Base-by-base conservation (phyloP, 768 basidiomycete species). In the Lactifluus subvellereus region DNA sequence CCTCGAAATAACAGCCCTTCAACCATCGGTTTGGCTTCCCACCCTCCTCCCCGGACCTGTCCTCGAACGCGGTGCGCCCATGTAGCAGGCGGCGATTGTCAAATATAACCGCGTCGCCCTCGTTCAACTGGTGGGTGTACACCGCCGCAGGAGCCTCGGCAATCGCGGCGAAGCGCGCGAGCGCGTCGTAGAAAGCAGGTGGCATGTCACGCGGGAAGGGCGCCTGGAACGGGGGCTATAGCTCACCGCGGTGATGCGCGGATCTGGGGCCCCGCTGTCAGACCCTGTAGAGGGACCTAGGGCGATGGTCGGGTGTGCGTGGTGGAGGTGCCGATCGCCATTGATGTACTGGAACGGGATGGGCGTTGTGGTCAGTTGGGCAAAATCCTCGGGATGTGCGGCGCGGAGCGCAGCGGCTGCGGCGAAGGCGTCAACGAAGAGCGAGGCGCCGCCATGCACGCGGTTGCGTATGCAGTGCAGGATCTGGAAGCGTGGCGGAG, bases 151-250 rank as follows among this genome's bases (percentile, higher is more conserved):
- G 77, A 18, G 80, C 78, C 56, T 86, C 81, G 2, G 94, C 71
- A 13, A 86, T 68, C 0, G 73, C 69, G 2, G 85, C 80, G 67
- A 94, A 98, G 16, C 74, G 72, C 3, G 71, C 66, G 3, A 98
- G 75, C 4, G 91, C 88, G 1, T 75, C 20, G 69, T 87, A 89
- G 68, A 91, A 87, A 37, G 73, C 73, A 6, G 71, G 64, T 0
- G 85, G 81, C 4, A 86, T 86, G 37, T 74, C 70, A 20, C 81
- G 70, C 0, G 80, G 77, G 9, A 94, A 77, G 0, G 91, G 88
- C 0, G 89, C 94, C 75, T 96, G 94, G 81, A 98, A 98, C 0
- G 94, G 95, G 96, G 96, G 1, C 90, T 88, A 73, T 96, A 98
- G 75, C 94, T 98, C 70, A 98, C 82, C 63, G 87, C 80, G 49